These are phyloP conservation scores for Bathelium albidoporum DNA, from an alignment of 495 filamentous ascomycete species.

Conservation along the genomic window DNA sequence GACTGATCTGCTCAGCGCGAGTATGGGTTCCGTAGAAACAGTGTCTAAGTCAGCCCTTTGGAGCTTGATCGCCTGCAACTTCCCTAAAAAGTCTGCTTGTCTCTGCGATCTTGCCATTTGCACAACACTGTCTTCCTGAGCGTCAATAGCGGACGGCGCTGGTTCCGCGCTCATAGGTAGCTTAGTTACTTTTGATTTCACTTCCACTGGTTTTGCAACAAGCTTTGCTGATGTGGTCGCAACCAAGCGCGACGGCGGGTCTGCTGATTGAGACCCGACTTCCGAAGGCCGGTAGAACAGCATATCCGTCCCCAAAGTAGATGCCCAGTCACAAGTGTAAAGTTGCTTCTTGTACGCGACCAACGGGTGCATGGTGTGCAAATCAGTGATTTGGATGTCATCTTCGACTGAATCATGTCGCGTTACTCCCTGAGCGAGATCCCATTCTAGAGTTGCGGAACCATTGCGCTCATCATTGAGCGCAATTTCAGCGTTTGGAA, in stretches of 20 bases:
- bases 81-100: conserved; percentile 18
- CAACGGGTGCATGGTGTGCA: conserved; percentile 61
- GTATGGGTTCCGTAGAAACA: conserved; percentile 6
- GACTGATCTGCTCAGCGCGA: not conserved
- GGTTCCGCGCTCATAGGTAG: not conserved
- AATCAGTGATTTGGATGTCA: conserved; percentile 67
- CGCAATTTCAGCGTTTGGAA: not conserved
- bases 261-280: not conserved
- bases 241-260: conserved; percentile 12
- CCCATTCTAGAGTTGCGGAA: not conserved
- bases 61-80: conserved; percentile 34
- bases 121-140: not conserved
- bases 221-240: conserved; percentile 11
- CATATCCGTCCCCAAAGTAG: conserved; percentile 71
- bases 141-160: not conserved
- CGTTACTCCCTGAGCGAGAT: not conserved
- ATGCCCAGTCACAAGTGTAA: conserved; percentile 66
- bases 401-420: not conserved
- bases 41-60: conserved; percentile 43
- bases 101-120: not conserved
- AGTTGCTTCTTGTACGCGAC: conserved; percentile 63
- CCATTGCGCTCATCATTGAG: not conserved
- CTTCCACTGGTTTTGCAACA: conserved; percentile 12
- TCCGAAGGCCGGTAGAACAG: conserved; percentile 38
- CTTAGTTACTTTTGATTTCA: not conserved